Conservation (phyloP, 1,139 yeast genomes). For the Geotrichum aggregatum region DNA sequence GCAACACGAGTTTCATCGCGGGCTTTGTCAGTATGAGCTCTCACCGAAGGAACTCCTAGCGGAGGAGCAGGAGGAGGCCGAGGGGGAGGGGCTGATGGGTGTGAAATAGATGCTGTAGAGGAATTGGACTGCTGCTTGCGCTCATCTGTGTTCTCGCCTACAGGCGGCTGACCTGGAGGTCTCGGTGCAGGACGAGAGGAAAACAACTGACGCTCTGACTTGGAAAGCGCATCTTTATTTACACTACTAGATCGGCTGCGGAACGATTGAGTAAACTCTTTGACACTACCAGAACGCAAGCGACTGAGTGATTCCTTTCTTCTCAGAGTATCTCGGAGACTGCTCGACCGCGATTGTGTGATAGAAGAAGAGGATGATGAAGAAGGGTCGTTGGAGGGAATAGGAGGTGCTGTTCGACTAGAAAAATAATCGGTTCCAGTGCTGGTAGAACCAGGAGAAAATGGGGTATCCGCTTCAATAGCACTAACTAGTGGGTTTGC, state of each 20-base stretch:
- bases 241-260: constrained; percentile 19
- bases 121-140: constrained; percentile 46
- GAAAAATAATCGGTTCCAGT: constrained; percentile 13
- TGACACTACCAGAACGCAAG: constrained; percentile 17
- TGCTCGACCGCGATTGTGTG: constrained; percentile 15
- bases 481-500: constrained; percentile 28
- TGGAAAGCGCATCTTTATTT: constrained; percentile 13
- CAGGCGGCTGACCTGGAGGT: constrained; percentile 40
- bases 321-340: constrained; percentile 18
- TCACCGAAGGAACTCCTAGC: constrained; percentile 38
- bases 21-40: constrained; percentile 24
- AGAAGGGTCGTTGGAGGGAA: constrained; percentile 1
- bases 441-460: constrained; percentile 3
- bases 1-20: constrained; percentile 16
- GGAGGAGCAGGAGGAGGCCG: constrained; percentile 44
- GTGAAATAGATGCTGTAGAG: not conserved
- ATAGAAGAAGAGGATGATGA: constrained; percentile 35
- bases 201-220: constrained; percentile 41
- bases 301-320: constrained; percentile 19
- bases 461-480: constrained; percentile 24
- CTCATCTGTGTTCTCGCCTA: constrained; percentile 43
- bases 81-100: constrained; percentile 40
- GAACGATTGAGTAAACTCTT: constrained; percentile 20
- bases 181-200: constrained; percentile 70
- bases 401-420: constrained; percentile 19